A percentile compares a stretch with the other conserved stretches of the same genome.
phyloP scores from a whole-genome alignment of 768 basidiomycete genomes.

The Cubamyces sp. region DNA sequence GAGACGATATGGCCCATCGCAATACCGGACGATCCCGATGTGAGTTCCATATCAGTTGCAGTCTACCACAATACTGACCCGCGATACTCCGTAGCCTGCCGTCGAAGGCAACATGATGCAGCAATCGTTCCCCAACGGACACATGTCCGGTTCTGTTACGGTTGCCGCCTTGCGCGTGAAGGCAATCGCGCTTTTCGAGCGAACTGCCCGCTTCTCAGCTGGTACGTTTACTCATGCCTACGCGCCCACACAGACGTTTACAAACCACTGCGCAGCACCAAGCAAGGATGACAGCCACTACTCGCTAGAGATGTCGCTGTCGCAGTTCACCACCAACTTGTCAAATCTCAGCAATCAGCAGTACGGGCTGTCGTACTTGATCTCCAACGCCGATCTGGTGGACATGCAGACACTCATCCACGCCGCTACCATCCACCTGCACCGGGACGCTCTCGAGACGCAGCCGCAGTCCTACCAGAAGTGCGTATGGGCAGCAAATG shows the following conservation, averaged over 20 bases:
- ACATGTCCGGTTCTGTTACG: constrained; percentile 14
- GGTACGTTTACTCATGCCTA: constrained; percentile 36
- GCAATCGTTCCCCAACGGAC: not conserved
- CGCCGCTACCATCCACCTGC: constrained; percentile 55
- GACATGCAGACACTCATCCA: constrained; percentile 54
- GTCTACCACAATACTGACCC: not conserved
- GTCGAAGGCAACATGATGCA: constrained; percentile 2
- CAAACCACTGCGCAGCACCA: constrained; percentile 29
- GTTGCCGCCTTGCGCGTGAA: constrained; percentile 48
- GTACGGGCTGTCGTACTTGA: constrained; percentile 29
- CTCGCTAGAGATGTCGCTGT: constrained; percentile 48
- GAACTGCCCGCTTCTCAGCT: constrained; percentile 48
- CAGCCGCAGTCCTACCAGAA: constrained; percentile 38
- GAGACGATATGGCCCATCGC: constrained; percentile 55
- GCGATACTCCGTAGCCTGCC: constrained; percentile 5
- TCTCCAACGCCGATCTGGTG: constrained; percentile 45
- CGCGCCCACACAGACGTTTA: not conserved
- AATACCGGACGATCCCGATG: constrained; percentile 28
- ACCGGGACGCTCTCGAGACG: constrained; percentile 43
- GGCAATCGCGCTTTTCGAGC: constrained; percentile 56
- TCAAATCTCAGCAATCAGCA: constrained; percentile 42
- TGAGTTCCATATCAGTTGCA: constrained; percentile 21
- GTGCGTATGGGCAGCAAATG: constrained; percentile 47
- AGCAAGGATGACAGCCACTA: constrained; percentile 37
- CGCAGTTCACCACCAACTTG: constrained; percentile 46